phyloP scores from a whole-genome alignment of 163 green algal species.

The Scenedesmus sp. region DNA sequence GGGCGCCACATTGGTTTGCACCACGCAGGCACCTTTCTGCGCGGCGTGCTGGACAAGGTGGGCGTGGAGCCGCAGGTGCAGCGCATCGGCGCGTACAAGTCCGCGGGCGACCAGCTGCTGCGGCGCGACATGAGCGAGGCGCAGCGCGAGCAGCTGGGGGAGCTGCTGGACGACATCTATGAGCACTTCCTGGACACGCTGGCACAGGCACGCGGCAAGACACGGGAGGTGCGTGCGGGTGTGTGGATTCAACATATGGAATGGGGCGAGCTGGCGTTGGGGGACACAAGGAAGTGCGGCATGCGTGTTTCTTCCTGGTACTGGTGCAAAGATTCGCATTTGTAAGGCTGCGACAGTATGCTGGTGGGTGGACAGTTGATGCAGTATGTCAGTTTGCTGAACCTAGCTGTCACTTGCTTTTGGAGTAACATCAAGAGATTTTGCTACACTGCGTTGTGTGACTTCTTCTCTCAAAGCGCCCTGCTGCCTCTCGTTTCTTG shows the following conservation, averaged over 20 bases:
- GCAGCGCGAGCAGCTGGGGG: slow-evolving; percentile 90
- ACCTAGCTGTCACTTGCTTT: too few relatives aligned
- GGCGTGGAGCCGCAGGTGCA: slow-evolving; percentile 89
- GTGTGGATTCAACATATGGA: neutral
- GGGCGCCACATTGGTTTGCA: neutral
- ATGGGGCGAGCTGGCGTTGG: too few relatives aligned
- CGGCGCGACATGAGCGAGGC: slow-evolving; percentile 88
- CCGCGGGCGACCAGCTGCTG: slow-evolving; percentile 93
- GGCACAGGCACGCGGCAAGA: slow-evolving; percentile 70
- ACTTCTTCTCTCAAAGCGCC: neutral
- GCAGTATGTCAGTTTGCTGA: too few relatives aligned
- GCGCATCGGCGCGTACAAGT: slow-evolving; percentile 95
- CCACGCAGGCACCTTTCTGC: slow-evolving; percentile 83
- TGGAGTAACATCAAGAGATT: too few relatives aligned
- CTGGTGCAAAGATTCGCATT: too few relatives aligned
- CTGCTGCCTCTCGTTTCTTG: neutral
- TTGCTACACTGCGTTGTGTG: neutral
- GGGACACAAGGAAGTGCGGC: too few relatives aligned
- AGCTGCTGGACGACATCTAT: slow-evolving; percentile 92
- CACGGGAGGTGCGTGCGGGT: slow-evolving; percentile 55
- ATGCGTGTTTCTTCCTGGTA: too few relatives aligned
- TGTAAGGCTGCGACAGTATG: too few relatives aligned
- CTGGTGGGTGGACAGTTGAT: too few relatives aligned
- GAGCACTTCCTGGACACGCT: slow-evolving; percentile 75
- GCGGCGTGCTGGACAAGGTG: slow-evolving; percentile 94